Base-by-base conservation (phyloP, 768 basidiomycete genomes). In the Candolleomyces aberdarensis region DNA sequence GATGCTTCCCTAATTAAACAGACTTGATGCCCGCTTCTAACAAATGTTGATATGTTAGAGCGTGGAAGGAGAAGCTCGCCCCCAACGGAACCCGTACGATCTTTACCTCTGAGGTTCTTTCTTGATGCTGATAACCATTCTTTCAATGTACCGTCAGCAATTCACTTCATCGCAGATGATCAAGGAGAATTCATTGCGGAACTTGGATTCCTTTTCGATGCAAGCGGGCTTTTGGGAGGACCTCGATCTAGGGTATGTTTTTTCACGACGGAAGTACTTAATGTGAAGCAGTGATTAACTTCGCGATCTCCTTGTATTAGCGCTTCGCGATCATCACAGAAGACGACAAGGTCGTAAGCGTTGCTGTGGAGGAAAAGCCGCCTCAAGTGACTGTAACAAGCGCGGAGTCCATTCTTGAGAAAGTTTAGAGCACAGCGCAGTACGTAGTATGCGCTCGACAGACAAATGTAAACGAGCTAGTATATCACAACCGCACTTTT, bases 81-180 rank as follows among this genome's bases (percentile, higher is more conserved):
- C 80, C 83, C 2, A 69, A 75, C 8, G 85, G 85, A 53, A 84
- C 85, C 17, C 74, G 86, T 87, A 65, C 43, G 81, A 76, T 15
- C 5, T 20, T 36, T 32, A 32, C 14, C 3, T 14, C n/a, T 62
- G 60, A 41, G 60, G 56, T 1, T 44, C 29, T 41, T 19, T 5
- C 20, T 31, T 11, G 14, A 43, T 58, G 53, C 46, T 53, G 60
- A 44, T 17, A 15, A 11, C 58, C 5, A 36, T 36, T 6, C 36
- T 36, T 11, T 36, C 54, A 17, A 39, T 2, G 50, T 60, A 29
- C 26, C 2, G 29, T 6, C 60, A 86, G 85, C 73, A 0, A 76
- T 86, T 43, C 82, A 77, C 46, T 88, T 89, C 73, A 80, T 88
- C 55, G 81, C 86, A 10, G 89, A 91, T 62, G 91, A 94, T 71